phyloP scores from a whole-genome alignment of 441 rosid species.

The Corymbia citriodora region DNA sequence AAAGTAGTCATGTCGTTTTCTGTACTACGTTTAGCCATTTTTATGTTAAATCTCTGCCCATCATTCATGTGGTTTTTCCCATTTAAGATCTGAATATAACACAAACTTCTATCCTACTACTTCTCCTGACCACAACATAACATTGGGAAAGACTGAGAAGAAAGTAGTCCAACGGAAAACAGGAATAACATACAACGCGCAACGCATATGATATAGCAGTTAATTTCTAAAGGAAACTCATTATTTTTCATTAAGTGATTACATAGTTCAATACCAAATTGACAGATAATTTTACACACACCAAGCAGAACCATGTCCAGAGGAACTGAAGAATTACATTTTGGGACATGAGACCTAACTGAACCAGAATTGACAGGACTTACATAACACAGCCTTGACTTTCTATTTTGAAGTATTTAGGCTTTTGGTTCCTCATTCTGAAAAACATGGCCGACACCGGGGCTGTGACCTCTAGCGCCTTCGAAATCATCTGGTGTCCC shows the following conservation, averaged over 20 bases:
- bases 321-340: neutral
- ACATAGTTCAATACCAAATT: neutral
- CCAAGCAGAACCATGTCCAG: neutral
- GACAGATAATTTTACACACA: neutral
- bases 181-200: neutral
- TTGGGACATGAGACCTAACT: neutral
- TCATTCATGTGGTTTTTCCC: neutral
- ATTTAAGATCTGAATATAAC: neutral
- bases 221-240: neutral
- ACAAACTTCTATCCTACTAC: neutral
- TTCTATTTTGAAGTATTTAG: neutral
- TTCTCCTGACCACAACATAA: neutral
- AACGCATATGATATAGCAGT: neutral
- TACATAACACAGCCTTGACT: neutral
- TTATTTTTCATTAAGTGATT: too few species aligned
- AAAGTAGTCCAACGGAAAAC: neutral
- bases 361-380: neutral
- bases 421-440: neutral
- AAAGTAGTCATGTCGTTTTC: neutral
- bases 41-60: neutral
- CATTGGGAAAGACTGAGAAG: neutral
- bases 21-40: neutral
- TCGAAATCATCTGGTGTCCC: too few species aligned
- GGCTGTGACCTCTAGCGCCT: too few species aligned
- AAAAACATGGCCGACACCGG: neutral